Evolutionary conservation across 2,329 filamentous ascomycete genomes (phyloP), one percentile per base, ranked within the genome.

Genomic region (Sporothrix globosa): DNA sequence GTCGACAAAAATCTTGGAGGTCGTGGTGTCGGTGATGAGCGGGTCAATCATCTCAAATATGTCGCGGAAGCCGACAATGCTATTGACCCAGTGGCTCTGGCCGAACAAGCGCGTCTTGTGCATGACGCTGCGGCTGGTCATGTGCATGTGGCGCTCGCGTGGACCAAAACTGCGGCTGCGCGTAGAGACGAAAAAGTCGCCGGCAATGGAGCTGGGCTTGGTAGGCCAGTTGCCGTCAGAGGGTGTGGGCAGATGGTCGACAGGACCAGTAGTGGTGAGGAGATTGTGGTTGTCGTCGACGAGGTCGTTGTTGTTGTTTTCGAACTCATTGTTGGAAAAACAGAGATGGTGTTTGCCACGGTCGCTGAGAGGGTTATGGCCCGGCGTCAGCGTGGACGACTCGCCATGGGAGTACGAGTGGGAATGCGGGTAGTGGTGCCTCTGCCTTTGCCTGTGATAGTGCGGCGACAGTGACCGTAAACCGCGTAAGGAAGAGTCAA

Each of bases 61-160:
- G 68, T 72, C 70, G 30, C 69, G 69, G 56, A 73, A 71, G 24
- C 46, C 69, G 74, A 44, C 58, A 46, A 21, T 69, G 41, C 70
- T 69, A 21, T 72, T 85, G 19, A 86, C 80, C 82, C 85, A 88
- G 74, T 88, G 85, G 53, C 84, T 88, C 75, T 84, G 83, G 0
- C 87, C 88, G 75, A 88, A 87, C 0, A 88, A 74, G 0, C 87
- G 81, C 0, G 83, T 84, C 74, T 90, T 90, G 73, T 73, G 69
- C 50, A 72, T 71, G n/a, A 73, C 71, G 53, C 68, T 72, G 41
- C 71, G 68, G 66, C 71, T 72, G 0, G 71, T 69, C 58, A 70
- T 70, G 60, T 65, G 53, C 56, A 68, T 65, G 65, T 24, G 73
- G 67, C 41, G 39, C 63, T 66, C 14, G 72, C 63, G 54, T 13